Evolutionary conservation across 2,329 filamentous ascomycete genomes (phyloP).

Genomic region (Pseudofabraea citricarpa): DNA sequence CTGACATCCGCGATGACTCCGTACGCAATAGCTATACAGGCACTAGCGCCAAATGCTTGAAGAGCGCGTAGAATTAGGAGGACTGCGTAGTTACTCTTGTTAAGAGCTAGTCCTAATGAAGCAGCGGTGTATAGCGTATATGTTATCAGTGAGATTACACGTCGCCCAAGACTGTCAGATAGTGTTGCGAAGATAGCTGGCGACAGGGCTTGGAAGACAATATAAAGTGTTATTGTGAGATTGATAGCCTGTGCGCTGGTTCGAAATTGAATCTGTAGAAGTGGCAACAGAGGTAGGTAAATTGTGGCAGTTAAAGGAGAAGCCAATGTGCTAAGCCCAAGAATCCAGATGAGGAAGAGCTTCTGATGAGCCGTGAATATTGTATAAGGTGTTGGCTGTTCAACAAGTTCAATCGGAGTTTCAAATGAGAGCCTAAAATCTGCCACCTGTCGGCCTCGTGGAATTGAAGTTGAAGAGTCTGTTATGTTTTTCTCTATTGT

Average conservation of each 20-base stretch:
- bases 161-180: constrained; percentile 46
- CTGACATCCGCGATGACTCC: constrained; percentile 65
- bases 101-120: constrained; percentile 45
- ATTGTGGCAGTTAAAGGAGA: constrained; percentile 50
- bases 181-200: constrained; percentile 50
- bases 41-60: constrained; percentile 47
- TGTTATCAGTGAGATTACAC: constrained; percentile 46
- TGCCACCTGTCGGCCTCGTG: too few relatives aligned
- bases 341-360: not conserved
- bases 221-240: constrained; percentile 15
- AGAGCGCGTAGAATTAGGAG: constrained; percentile 48
- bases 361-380: not conserved
- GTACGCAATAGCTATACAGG: constrained; percentile 58
- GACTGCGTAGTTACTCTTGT: constrained; percentile 38
- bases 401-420: not conserved
- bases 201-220: constrained; percentile 47
- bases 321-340: constrained; percentile 41
- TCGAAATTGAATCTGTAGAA: constrained; percentile 39
- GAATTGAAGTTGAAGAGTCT: too few relatives aligned
- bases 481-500: too few relatives aligned
- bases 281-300: constrained; percentile 47
- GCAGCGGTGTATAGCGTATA: constrained; percentile 48
- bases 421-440: not conserved
- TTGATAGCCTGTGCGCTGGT: constrained; percentile 31
- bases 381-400: not conserved